These are phyloP conservation scores for Leccinum incarnatum DNA, from an alignment of 768 basidiomycete species.

Conservation along the genomic window DNA sequence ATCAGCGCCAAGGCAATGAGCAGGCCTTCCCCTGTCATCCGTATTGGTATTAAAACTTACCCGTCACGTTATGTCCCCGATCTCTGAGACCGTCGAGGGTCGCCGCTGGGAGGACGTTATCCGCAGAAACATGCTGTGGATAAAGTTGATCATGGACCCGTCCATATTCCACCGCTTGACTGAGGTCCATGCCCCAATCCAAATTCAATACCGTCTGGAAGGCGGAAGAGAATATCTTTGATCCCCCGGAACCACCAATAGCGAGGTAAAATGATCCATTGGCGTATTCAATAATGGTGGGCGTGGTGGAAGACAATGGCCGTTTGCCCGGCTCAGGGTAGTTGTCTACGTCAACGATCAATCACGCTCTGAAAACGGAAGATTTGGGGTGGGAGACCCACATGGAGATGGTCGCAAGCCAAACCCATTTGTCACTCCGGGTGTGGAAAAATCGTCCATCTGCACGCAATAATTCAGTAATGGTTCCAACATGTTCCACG, in stretches of 20 bases:
- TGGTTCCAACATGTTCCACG: not conserved
- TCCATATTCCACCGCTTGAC: conserved; percentile 78
- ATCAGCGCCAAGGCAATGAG: not conserved
- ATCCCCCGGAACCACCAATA: conserved; percentile 86
- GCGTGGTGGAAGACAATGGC: conserved; percentile 81
- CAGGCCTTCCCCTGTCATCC: not conserved
- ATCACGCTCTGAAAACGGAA: conserved; percentile 1
- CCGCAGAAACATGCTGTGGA: conserved; percentile 59
- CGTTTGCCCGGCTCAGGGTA: conserved; percentile 88
- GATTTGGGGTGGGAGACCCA: conserved; percentile 30
- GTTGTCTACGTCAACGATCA: conserved; percentile 53
- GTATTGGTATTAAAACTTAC: conserved; percentile 35
- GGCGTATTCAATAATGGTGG: conserved; percentile 74
- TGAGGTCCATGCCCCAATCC: conserved; percentile 74
- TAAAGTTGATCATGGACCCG: conserved; percentile 87
- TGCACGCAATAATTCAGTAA: conserved; percentile 20
- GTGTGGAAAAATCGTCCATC: conserved; percentile 93
- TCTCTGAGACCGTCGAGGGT: conserved; percentile 54
- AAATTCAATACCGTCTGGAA: conserved; percentile 79
- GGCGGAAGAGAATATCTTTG: conserved; percentile 76
- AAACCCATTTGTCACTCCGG: conserved; percentile 80
- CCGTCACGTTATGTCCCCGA: conserved; percentile 70
- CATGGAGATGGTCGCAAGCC: conserved; percentile 82
- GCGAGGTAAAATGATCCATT: conserved; percentile 73
- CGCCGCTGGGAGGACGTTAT: conserved; percentile 54